Base-by-base conservation (phyloP, 2,329 filamentous ascomycete genomes). In the Dothideomycetidae sp. region DNA sequence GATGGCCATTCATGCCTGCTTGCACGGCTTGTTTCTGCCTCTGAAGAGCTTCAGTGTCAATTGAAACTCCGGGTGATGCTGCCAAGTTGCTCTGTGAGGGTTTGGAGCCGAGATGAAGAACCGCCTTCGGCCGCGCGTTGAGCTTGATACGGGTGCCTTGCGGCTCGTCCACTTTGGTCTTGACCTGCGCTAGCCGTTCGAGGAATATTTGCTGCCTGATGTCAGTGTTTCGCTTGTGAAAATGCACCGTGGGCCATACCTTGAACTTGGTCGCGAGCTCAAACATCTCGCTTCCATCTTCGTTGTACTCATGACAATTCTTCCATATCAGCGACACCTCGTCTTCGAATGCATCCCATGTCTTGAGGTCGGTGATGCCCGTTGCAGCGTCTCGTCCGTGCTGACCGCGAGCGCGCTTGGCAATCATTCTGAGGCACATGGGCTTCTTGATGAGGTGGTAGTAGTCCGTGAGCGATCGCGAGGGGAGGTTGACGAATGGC, bases 251-350 rank as follows among this genome's bases (percentile, higher is more conserved):
- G n/a, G n/a, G n/a, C 48, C 58, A 36, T 62, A 83, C 82, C 72
- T 92, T 78, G 5, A 94, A 71, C 42, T 90, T 76, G 33, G 76
- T 72, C 1, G 84, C 83, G 43, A 90, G 65, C 14, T 72, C 66
- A 45, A 77, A 83, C 36, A 93, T 86, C 11, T 84, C 79, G 51
- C 86, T 93, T 3, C 79, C 81, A 52, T 93, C 85, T 56, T 93
- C 83, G 48, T 94, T 94, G 64, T 88, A 94, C 42, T 78, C 78
- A 50, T 76, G 80, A 0, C 85, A 84, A 56, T 94, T 94, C 33
- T 70, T 71, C 86, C 86, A 94, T 30, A 94, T 75, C 36, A 82
- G 68, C 49, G 76, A 81, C 10, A 82, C 69, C 50, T 81, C 81
- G 37, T 85, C 76, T 54, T 84, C 83, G 46, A 93, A 83, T 1